These are phyloP conservation scores for Cicer pinnatifidum DNA, from an alignment of 306 rosid species.

Conservation along the genomic window DNA sequence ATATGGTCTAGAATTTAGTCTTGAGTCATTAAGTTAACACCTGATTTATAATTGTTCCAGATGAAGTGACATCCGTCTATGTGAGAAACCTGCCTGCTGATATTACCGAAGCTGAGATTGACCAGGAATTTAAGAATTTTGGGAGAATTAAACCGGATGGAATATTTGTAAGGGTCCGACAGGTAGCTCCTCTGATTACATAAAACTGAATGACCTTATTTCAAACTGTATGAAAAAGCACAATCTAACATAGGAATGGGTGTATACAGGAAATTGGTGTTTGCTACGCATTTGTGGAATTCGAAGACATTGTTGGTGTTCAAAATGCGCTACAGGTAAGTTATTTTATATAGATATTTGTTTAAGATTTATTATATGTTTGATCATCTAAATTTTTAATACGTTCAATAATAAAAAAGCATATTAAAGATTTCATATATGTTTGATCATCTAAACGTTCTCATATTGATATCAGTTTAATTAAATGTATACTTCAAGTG, in stretches of 20 bases:
- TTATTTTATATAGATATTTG: conserved; percentile 4
- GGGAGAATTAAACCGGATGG: conserved; percentile 87
- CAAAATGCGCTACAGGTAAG: conserved; percentile 81
- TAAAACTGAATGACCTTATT: background rate
- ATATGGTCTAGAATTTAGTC: conserved; percentile 9
- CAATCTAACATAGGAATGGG: conserved; percentile 42
- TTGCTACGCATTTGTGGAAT: conserved; percentile 96
- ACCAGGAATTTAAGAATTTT: conserved; percentile 74
- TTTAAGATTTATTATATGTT: background rate
- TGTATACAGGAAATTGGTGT: conserved; percentile 87
- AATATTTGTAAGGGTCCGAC: conserved; percentile 77
- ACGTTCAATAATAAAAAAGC: background rate
- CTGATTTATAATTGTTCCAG: conserved; percentile 53
- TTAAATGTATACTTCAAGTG: background rate
- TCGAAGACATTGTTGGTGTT: conserved; percentile 80
- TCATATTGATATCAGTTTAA: conserved; percentile 6
- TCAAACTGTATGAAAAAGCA: conserved; percentile 13
- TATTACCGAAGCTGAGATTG: conserved; percentile 80
- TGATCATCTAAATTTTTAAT: background rate
- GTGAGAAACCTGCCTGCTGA: conserved; percentile 85
- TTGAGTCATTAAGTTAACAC: conserved; percentile 43
- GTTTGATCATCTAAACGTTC: conserved; percentile 26
- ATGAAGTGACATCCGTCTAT: conserved; percentile 87
- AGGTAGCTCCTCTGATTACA: conserved; percentile 54
- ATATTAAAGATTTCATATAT: background rate